These are phyloP conservation scores for Globisporangium cylindrosporum DNA, from an alignment of 352 stramenopile species.

Conservation along the genomic window DNA sequence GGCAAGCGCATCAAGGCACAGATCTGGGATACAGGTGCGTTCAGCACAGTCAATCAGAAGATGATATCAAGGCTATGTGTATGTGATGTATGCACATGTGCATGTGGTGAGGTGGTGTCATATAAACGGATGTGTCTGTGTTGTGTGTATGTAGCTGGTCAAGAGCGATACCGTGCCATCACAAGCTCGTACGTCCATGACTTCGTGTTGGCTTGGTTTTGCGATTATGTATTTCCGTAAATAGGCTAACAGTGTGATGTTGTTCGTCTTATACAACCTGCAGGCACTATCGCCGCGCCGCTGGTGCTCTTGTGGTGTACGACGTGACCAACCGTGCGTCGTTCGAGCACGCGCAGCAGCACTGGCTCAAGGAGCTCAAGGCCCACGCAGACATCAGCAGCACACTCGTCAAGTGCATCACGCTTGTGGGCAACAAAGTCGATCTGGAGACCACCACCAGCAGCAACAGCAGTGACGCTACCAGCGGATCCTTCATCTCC, in stretches of 20 bases:
- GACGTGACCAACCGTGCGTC: slow-evolving; percentile 60
- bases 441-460: slow-evolving; percentile 38
- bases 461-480: not conserved
- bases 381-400: slow-evolving; percentile 56
- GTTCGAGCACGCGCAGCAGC: slow-evolving; percentile 67
- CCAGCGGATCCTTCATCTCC: slow-evolving; percentile 25
- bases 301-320: slow-evolving; percentile 72
- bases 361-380: slow-evolving; percentile 80
- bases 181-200: slow-evolving; percentile 50
- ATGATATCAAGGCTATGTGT: not conserved
- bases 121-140: not conserved
- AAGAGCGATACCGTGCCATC: slow-evolving; percentile 81
- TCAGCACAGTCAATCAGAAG: not conserved
- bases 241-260: not conserved
- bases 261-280: not conserved
- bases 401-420: slow-evolving; percentile 60
- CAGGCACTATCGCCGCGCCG: slow-evolving; percentile 73
- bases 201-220: no score
- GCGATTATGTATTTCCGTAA: not conserved
- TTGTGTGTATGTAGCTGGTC: slow-evolving; percentile 32
- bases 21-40: slow-evolving; percentile 74
- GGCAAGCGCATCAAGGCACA: slow-evolving; percentile 81
- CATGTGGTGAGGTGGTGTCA: not conserved
- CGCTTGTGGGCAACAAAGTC: slow-evolving; percentile 81
- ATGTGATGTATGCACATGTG: not conserved